These are phyloP conservation scores for Paraconiothyrium brasiliense DNA, from an alignment of 2,329 filamentous ascomycete species.

Conservation along the genomic window DNA sequence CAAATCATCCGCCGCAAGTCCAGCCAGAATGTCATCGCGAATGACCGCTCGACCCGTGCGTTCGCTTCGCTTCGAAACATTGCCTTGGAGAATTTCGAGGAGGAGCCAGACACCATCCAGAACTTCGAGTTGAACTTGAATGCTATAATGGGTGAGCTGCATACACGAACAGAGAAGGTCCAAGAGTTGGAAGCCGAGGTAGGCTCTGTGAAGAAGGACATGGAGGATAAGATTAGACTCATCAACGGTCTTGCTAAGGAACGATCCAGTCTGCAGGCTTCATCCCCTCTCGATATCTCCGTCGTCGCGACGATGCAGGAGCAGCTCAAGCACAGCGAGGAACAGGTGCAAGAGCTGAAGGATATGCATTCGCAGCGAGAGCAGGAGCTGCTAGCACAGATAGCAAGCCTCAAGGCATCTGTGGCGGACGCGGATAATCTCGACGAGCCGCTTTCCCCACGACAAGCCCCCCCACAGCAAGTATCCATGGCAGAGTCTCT, in stretches of 20 bases:
- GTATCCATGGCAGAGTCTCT: constrained; percentile 19
- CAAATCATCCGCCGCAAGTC: constrained; percentile 93
- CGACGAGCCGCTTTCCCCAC: constrained; percentile 32
- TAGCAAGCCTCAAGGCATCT: constrained; percentile 72
- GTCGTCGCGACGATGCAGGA: constrained; percentile 87
- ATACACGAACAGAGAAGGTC: constrained; percentile 85
- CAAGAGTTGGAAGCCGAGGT: constrained; percentile 89
- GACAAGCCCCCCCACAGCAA: constrained; percentile 20
- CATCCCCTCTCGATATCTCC: constrained; percentile 87
- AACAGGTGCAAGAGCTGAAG: constrained; percentile 77
- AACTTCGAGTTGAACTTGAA: constrained; percentile 93
- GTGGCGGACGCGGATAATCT: constrained; percentile 44
- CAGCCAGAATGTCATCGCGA: constrained; percentile 85
- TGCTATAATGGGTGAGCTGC: constrained; percentile 90
- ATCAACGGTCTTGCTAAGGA: constrained; percentile 94
- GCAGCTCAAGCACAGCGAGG: constrained; percentile 85
- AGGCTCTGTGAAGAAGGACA: constrained; percentile 85
- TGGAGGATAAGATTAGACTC: constrained; percentile 96
- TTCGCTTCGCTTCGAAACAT: constrained; percentile 90
- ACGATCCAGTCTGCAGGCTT: constrained; percentile 83
- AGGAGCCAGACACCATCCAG: constrained; percentile 83
- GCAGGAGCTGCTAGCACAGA: constrained; percentile 74
- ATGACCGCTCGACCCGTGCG: constrained; percentile 90
- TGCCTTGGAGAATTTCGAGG: constrained; percentile 84
- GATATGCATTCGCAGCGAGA: constrained; percentile 78